Evolutionary conservation across 306 rosid genomes (phyloP).

Genomic region (Amphicarpaea edgeworthii): DNA sequence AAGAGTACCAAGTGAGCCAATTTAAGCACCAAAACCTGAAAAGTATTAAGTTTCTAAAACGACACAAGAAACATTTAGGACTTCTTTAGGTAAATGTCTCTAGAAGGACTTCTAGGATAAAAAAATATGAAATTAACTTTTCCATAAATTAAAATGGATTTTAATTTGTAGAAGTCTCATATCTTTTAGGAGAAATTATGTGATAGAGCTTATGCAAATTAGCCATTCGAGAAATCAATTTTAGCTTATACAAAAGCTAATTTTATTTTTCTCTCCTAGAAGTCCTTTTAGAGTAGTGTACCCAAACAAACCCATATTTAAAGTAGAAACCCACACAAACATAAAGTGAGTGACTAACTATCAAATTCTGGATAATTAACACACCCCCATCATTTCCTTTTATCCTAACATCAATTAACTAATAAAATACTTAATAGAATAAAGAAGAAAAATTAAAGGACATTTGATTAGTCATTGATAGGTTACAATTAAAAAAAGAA

Average conservation of each 20-base stretch:
- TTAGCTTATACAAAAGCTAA: too few relatives aligned
- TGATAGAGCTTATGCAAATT: too few relatives aligned
- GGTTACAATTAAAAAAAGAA: neutral
- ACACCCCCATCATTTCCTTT: neutral
- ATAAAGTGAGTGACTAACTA: neutral
- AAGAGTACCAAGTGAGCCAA: neutral
- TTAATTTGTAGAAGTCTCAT: too few relatives aligned
- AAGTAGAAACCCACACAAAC: slow-evolving; percentile 26
- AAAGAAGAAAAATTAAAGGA: slow-evolving; percentile 1
- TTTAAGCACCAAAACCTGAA: slow-evolving; percentile 15
- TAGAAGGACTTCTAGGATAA: too few relatives aligned
- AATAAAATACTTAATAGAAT: neutral
- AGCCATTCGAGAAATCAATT: too few relatives aligned
- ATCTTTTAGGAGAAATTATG: too few relatives aligned
- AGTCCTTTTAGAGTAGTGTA: too few relatives aligned
- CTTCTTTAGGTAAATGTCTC: too few relatives aligned
- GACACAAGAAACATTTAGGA: slow-evolving; percentile 16
- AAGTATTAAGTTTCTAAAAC: slow-evolving; percentile 7
- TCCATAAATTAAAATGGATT: too few relatives aligned
- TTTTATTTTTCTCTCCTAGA: too few relatives aligned
- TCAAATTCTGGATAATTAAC: neutral
- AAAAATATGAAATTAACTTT: too few relatives aligned
- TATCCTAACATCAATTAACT: slow-evolving; percentile 18
- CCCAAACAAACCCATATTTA: too few relatives aligned
- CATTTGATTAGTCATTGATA: neutral